Evolutionary conservation across 495 filamentous ascomycete species (phyloP).

Genomic region (Trichoderma asperelloides): DNA sequence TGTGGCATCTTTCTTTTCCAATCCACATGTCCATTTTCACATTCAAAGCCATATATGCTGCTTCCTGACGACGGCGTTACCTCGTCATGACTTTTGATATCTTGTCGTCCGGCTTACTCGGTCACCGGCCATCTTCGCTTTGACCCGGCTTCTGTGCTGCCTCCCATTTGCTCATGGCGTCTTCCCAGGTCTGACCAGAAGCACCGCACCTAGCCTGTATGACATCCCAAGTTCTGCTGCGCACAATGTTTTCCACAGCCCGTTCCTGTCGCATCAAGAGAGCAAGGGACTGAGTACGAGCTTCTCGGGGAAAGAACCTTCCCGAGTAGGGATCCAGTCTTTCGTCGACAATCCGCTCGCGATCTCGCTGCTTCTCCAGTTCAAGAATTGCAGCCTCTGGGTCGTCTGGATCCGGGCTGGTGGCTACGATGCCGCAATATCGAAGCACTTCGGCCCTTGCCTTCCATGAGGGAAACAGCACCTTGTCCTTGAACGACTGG

Average conservation of each 20-base stretch:
- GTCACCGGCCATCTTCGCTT: not conserved
- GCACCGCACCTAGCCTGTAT: conserved; percentile 71
- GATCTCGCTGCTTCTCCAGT: conserved; percentile 58
- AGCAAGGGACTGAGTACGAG: conserved; percentile 75
- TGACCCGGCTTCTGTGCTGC: conserved; percentile 9
- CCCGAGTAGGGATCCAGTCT: conserved; percentile 86
- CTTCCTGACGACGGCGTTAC: not conserved
- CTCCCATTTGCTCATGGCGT: conserved; percentile 46
- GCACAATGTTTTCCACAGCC: conserved; percentile 78
- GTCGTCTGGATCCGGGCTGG: conserved; percentile 79
- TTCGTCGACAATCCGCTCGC: conserved; percentile 77
- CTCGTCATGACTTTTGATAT: not conserved
- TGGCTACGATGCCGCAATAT: conserved; percentile 86
- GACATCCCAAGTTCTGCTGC: conserved; percentile 71
- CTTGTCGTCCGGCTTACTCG: not conserved
- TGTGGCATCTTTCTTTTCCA: not conserved
- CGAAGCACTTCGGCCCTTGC: conserved; percentile 73
- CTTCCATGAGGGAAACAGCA: conserved; percentile 87
- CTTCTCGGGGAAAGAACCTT: conserved; percentile 74
- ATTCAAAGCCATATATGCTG: not conserved
- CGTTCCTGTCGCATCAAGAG: conserved; percentile 72
- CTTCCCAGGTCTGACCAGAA: conserved; percentile 48
- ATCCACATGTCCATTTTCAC: not conserved
- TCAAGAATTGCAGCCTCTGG: conserved; percentile 65
- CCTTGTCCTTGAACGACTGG: conserved; percentile 60